These are phyloP conservation scores for Funneliformis geosporum DNA, from an alignment of 192 early-diverging fungal genomes.

Conservation along the genomic window DNA sequence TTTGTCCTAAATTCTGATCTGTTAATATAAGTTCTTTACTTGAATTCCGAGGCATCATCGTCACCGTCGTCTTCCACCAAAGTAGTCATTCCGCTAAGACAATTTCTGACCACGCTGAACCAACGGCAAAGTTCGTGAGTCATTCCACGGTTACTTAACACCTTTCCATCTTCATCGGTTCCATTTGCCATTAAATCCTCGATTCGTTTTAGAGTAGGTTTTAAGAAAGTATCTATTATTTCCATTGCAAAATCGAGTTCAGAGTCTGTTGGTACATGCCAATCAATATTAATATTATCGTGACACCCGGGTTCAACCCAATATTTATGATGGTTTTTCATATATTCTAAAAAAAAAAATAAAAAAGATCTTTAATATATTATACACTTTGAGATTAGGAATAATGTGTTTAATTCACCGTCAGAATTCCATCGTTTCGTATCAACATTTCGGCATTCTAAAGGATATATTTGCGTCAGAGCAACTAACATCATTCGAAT, in stretches of 20 bases:
- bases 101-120: slow-evolving; percentile 52
- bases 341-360: slow-evolving; percentile 48
- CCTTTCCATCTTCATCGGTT: slow-evolving; percentile 40
- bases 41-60: slow-evolving; percentile 37
- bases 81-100: slow-evolving; percentile 53
- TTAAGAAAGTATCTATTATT: slow-evolving; percentile 57
- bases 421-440: slow-evolving; percentile 57
- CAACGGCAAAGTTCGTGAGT: slow-evolving; percentile 58
- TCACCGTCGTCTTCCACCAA: slow-evolving; percentile 59
- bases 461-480: slow-evolving; percentile 55
- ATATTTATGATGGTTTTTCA: slow-evolving; percentile 64
- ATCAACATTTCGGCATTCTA: slow-evolving; percentile 58
- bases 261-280: slow-evolving; percentile 73
- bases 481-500: slow-evolving; percentile 50
- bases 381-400: neutral
- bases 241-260: slow-evolving; percentile 72
- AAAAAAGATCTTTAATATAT: neutral
- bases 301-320: slow-evolving; percentile 73
- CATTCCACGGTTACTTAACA: slow-evolving; percentile 36
- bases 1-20: neutral
- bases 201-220: slow-evolving; percentile 43
- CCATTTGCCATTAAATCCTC: slow-evolving; percentile 46
- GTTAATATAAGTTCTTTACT: slow-evolving; percentile 36
- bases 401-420: slow-evolving; percentile 32
- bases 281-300: slow-evolving; percentile 60